Conservation (phyloP, 208 protist genomes). For the Trypanosoma grayi region DNA sequence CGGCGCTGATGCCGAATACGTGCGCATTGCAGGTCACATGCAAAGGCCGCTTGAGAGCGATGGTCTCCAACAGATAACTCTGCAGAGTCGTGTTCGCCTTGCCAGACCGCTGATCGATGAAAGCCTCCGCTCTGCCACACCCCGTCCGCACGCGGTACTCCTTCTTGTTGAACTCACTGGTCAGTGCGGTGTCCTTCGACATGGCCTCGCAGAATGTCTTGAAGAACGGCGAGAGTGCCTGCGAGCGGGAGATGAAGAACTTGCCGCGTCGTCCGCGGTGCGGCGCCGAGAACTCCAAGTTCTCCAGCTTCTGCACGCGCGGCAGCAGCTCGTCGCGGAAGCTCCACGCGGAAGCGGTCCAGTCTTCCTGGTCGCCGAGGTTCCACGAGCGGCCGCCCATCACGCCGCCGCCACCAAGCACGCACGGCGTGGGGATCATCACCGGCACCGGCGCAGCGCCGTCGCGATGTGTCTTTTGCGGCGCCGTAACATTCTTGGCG, state of each 20-base stretch:
- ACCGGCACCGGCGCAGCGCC: slow-evolving; percentile 33
- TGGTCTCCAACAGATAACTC: slow-evolving; percentile 67
- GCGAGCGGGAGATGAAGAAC: slow-evolving; percentile 57
- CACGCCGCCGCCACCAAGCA: slow-evolving; percentile 74
- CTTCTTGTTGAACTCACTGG: slow-evolving; percentile 66
- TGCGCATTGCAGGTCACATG: slow-evolving; percentile 53
- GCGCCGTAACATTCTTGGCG: slow-evolving; percentile 40
- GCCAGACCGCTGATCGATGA: slow-evolving; percentile 50
- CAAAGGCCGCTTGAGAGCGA: slow-evolving; percentile 61
- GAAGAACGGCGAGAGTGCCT: slow-evolving; percentile 68
- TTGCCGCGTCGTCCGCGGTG: slow-evolving; percentile 74
- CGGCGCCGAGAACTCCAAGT: slow-evolving; percentile 50
- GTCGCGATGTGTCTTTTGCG: slow-evolving; percentile 37
- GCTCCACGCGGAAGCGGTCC: slow-evolving; percentile 58
- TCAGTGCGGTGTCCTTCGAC: slow-evolving; percentile 62
- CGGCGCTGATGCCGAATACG: slow-evolving; percentile 46
- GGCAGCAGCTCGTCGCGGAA: slow-evolving; percentile 73
- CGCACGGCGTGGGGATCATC: slow-evolving; percentile 61
- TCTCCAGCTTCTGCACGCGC: slow-evolving; percentile 53
- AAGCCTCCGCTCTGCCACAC: slow-evolving; percentile 61
- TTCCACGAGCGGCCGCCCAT: slow-evolving; percentile 81
- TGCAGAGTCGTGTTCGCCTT: slow-evolving; percentile 69
- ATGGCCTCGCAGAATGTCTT: slow-evolving; percentile 70
- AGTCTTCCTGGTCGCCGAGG: slow-evolving; percentile 64
- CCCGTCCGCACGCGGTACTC: slow-evolving; percentile 45